phyloP scores from a whole-genome alignment of 1,284 basidiomycete genomes.

The Golubevia sp. region DNA sequence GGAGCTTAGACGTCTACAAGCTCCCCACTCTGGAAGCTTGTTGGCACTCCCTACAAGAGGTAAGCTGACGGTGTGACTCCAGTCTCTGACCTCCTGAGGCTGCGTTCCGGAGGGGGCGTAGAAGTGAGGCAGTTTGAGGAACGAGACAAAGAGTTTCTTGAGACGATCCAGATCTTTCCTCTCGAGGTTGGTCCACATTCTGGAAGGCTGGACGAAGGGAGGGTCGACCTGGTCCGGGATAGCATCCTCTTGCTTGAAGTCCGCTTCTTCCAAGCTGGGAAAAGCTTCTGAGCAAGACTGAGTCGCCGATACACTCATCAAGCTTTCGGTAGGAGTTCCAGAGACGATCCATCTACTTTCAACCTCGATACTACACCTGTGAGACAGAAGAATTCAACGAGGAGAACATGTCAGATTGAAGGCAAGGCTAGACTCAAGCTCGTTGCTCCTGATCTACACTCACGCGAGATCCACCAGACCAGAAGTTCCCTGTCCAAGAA shows the following conservation, averaged over 20 bases:
- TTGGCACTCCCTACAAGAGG: no score
- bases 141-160: conserved; percentile 13
- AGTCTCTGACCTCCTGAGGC: conserved; percentile 3
- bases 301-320: conserved; percentile 12
- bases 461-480: conserved; percentile 18
- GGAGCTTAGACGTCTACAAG: conserved; percentile 14
- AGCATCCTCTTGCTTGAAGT: not conserved
- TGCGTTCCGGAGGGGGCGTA: not conserved
- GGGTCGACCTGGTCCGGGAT: not conserved
- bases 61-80: conserved; percentile 9
- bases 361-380: no score
- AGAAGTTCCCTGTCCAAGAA: conserved; percentile 17
- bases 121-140: conserved; percentile 13
- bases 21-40: conserved; percentile 6
- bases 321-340: conserved; percentile 17
- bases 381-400: no score
- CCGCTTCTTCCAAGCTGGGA: not conserved
- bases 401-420: no score
- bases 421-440: no score
- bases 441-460: no score
- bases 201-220: no score
- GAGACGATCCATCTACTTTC: conserved; percentile 29
- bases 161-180: conserved; percentile 21
- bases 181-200: conserved; percentile 13
- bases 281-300: not conserved